Evolutionary conservation across 2,329 filamentous ascomycete genomes (phyloP).

Genomic region (Diaporthe caulivora): DNA sequence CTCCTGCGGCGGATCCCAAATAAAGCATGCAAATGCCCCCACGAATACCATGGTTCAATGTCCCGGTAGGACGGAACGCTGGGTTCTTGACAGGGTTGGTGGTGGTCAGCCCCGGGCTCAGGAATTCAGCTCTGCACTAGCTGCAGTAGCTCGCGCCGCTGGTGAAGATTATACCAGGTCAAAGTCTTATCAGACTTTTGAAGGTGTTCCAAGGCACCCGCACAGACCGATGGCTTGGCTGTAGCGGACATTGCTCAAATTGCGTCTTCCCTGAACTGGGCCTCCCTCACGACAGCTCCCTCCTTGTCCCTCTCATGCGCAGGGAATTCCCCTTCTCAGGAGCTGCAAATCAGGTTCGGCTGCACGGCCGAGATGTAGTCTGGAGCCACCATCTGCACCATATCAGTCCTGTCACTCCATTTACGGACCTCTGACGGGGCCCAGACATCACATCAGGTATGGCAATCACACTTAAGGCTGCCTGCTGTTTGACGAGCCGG

Average conservation of each 20-base stretch:
- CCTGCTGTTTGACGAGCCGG: not conserved
- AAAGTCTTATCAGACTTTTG: not conserved
- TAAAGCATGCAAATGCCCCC: not conserved
- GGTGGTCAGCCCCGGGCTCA: not conserved
- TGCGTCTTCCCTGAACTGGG: not conserved
- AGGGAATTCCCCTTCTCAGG: not conserved
- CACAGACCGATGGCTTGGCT: conserved; percentile 13
- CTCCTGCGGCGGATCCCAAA: not conserved
- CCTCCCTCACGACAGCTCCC: not conserved
- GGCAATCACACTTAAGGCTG: no score
- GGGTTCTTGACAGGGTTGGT: not conserved
- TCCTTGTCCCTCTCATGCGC: not conserved
- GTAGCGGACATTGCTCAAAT: not conserved
- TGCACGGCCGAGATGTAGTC: not conserved
- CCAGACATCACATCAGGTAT: not conserved
- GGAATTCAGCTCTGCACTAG: not conserved
- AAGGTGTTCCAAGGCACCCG: not conserved
- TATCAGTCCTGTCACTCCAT: not conserved
- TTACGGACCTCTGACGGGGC: not conserved
- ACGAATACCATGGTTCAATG: not conserved
- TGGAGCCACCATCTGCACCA: not conserved
- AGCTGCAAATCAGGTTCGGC: not conserved
- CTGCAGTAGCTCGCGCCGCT: not conserved
- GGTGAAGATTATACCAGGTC: not conserved
- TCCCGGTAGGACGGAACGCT: conserved; percentile 8